A percentile compares a stretch with the other conserved stretches of the same genome.
phyloP scores from a whole-genome alignment of 78 protist species.

The Planoprotostelium fungivorum region DNA sequence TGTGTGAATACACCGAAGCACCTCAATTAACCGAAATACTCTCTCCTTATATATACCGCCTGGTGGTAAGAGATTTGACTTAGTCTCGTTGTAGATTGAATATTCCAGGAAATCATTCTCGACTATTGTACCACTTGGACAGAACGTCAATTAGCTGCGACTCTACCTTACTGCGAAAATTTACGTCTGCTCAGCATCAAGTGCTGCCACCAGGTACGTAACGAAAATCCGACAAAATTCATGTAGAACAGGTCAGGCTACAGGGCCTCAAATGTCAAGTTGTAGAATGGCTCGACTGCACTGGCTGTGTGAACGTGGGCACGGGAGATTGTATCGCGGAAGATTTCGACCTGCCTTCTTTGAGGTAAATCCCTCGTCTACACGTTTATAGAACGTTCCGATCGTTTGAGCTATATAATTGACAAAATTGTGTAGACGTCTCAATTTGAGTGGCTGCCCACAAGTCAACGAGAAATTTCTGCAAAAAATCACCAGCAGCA shows the following conservation, averaged over 20 bases:
- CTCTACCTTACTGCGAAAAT: background rate
- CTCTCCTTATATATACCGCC: background rate
- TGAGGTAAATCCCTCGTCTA: background rate
- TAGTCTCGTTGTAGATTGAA: background rate
- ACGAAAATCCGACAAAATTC: background rate
- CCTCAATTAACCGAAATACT: background rate
- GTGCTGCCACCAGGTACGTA: background rate
- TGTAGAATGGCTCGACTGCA: background rate
- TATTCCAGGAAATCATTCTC: background rate
- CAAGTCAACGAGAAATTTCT: background rate
- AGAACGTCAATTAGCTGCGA: background rate
- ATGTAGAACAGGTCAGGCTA: background rate
- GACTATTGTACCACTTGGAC: background rate
- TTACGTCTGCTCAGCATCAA: background rate
- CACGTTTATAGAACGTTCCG: background rate
- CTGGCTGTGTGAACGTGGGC: background rate
- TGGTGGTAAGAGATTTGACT: background rate
- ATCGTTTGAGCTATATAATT: background rate
- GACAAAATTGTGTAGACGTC: background rate
- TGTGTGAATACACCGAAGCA: background rate
- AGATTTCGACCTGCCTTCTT: background rate
- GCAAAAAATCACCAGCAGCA: background rate
- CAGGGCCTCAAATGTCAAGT: background rate
- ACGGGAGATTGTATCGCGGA: background rate
- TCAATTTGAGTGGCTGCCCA: background rate